Evolutionary conservation across 805 yeast species (phyloP), one percentile per base, ranked within the genome.

Genomic region (Cyberlindnera sargentensis): DNA sequence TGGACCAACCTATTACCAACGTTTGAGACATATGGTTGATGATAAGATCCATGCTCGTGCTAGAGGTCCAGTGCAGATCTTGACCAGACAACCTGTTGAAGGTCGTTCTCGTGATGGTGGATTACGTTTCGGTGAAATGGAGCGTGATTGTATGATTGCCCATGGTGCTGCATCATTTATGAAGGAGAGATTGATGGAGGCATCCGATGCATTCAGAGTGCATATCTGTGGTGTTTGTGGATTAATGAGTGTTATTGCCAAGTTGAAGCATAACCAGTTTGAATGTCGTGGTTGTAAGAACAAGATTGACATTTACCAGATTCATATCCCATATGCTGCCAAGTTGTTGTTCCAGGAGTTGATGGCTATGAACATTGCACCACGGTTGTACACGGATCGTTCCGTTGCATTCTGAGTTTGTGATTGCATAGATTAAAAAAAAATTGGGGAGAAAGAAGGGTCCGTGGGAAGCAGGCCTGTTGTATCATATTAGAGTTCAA

Each of bases 91-190:
- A 68, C 99, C 99, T 4, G 96, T 90, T 50, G 98, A 91, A 69
- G 99, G 99, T 80, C 82, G 99, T 68, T 89, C 97, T 15, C 81
- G 99, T 71, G 98, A 93, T 68, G 99, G 99, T 79, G 99, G 99
- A 57, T 74, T 91, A 65, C 87, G 99, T 69, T 90, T 91, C 78
- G 99, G 99, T 61, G 99, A 91, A 68, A 93, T 93, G 99, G 99
- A 93, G 71, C 87, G 99, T 73, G 99, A 93, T 76, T 93, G 99
- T 84, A 91, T 93, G 97, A 93, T 93, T 74, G 99, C 99, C 2
- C 98, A 93, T 64, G 99, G 99, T 65, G 98, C 97, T 10, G 97
- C 99, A 4, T 95, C 97, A 6, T 91, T 93, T 73, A 77, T 93
- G 71, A 89, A 91, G 67, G 99, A 93, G 71, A 78, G 99, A 65